Percentiles rank a stretch among this genome's conserved stretches.
Conservation (phyloP, 768 basidiomycete genomes). For the Leccinum obscurum region DNA sequence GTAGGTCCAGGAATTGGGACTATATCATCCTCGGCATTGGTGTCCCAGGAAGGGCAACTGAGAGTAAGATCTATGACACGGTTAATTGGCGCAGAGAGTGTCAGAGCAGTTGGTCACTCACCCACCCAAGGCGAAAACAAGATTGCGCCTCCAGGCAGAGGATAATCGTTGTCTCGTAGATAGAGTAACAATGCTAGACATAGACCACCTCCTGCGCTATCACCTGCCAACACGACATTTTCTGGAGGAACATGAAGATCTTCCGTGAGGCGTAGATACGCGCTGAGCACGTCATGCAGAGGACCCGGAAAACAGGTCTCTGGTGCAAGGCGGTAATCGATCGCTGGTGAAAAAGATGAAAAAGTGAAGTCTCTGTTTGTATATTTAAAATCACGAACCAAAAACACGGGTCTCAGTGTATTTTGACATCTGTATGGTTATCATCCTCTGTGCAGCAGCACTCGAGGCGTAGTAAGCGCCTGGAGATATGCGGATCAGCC, state of each 20-base stretch:
- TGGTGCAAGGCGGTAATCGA: constrained; percentile 95
- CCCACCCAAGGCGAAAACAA: constrained; percentile 96
- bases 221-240: constrained; percentile 86
- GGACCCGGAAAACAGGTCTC: constrained; percentile 95
- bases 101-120: constrained; percentile 42
- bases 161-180: constrained; percentile 87
- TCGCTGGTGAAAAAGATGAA: constrained; percentile 44
- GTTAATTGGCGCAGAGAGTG: constrained; percentile 12
- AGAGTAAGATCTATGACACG: constrained; percentile 75
- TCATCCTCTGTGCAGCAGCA: constrained; percentile 83
- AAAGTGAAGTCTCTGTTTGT: neutral
- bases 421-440: constrained; percentile 91
- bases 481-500: constrained; percentile 27
- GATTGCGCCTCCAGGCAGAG: constrained; percentile 81
- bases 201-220: constrained; percentile 92
- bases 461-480: constrained; percentile 94
- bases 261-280: constrained; percentile 83
- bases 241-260: constrained; percentile 90
- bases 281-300: constrained; percentile 79
- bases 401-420: constrained; percentile 89
- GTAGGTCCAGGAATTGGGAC: constrained; percentile 68
- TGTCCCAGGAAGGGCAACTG: constrained; percentile 98
- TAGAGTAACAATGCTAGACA: constrained; percentile 88
- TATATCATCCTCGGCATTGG: constrained; percentile 84
- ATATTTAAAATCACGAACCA: constrained; percentile 41